Evolutionary conservation across 768 basidiomycete species (phyloP), one percentile per base, ranked within the genome.

Genomic region (Lentinula raphanica): DNA sequence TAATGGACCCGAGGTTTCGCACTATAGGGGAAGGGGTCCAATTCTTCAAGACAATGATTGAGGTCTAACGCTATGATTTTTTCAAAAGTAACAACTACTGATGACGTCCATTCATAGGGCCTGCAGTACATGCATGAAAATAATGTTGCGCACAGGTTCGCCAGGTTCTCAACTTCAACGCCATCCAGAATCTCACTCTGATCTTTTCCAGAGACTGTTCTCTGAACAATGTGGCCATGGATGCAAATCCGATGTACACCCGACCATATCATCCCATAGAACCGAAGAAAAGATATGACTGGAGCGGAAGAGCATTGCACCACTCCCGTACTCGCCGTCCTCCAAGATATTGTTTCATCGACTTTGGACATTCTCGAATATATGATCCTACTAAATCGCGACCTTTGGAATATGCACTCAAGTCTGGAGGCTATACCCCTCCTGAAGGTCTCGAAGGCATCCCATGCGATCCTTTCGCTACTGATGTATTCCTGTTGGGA

Each of bases 401-500:
- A 4, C 68, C 72, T 0, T 54, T 46, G 0, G 65, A 76, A 2
- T 60, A 62, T 5, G 79, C 78, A 0, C 65, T 74, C 1, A 59
- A 60, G 38, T 72, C 74, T 0, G 78, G 73, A 1, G 79, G 83
- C 62, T 71, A 70, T 51, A 64, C 72, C 0, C 71, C 71, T 0
- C 78, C 79, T 1, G 78, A 79, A 45, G 72, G 70, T 42, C 21
- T 29, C 15, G 29, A 7, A 25, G 29, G 65, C 13, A 61, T 56
- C 4, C 69, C 66, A 0, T 64, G 68, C 5, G 63, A 81, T 58
- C 76, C 77, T 0, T 81, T 80, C 46, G 65, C 72, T 0, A 72
- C 72, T 0, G 80, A 81, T 32, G 65, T 81, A 2, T 81, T 76
- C 58, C 72, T 72, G 25, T 58, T 80, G 0, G 79, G 78, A 0